These are phyloP conservation scores for Trichosanthes cucumerina DNA, from an alignment of 306 rosid genomes.

Conservation along the genomic window DNA sequence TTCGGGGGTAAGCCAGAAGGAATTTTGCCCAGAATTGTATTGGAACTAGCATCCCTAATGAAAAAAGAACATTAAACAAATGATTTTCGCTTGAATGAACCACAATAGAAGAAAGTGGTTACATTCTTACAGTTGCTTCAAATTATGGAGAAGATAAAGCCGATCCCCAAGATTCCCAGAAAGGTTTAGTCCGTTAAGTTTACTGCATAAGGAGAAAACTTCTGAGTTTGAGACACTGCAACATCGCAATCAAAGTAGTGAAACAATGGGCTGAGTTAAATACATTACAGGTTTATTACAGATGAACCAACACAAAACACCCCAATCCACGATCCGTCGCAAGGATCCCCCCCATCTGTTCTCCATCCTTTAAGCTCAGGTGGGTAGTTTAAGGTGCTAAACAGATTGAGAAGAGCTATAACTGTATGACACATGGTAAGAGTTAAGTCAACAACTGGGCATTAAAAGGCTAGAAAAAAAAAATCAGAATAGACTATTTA, in stretches of 20 bases:
- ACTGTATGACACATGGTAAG: constrained; percentile 26
- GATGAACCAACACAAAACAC: constrained; percentile 71
- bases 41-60: constrained; percentile 71
- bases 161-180: constrained; percentile 54
- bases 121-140: constrained; percentile 64
- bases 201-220: constrained; percentile 29
- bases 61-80: constrained; percentile 1
- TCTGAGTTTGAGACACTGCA: neutral
- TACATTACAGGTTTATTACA: constrained; percentile 59
- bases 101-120: neutral
- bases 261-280: neutral
- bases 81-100: neutral
- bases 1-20: constrained; percentile 66
- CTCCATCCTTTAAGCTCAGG: constrained; percentile 54
- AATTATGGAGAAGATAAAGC: constrained; percentile 47
- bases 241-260: neutral
- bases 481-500: neutral
- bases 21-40: constrained; percentile 57
- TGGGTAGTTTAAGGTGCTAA: constrained; percentile 47
- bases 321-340: constrained; percentile 79
- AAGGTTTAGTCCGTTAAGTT: constrained; percentile 62
- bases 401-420: constrained; percentile 50
- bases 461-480: neutral
- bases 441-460: neutral
- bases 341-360: constrained; percentile 58